Evolutionary conservation across 2,329 filamentous ascomycete genomes (phyloP).

Genomic region (Penicillium sp.): DNA sequence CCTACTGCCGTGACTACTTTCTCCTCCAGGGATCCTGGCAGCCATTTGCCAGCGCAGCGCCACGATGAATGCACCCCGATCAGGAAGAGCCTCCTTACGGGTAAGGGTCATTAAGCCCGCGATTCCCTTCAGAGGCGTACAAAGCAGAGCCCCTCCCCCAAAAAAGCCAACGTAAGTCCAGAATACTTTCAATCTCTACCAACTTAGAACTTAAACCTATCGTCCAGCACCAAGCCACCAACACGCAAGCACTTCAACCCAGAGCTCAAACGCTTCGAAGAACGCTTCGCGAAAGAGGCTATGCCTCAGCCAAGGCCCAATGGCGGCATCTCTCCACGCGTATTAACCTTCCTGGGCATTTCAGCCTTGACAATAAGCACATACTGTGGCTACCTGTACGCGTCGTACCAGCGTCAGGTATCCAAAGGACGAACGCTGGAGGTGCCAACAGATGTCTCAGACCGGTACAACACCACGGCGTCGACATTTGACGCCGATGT

Average conservation of each 20-base stretch:
- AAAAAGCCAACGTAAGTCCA: conserved; percentile 20
- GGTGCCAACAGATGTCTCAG: conserved; percentile 44
- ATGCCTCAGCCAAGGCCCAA: conserved; percentile 1
- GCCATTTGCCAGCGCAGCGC: not conserved
- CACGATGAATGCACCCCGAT: conserved; percentile 28
- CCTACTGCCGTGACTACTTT: not conserved
- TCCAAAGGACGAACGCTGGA: conserved; percentile 30
- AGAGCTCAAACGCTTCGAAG: conserved; percentile 23
- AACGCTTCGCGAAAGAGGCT: conserved; percentile 8
- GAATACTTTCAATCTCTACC: not conserved
- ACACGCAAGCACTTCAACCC: conserved; percentile 26
- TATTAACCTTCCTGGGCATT: conserved; percentile 39
- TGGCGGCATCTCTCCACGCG: conserved; percentile 24
- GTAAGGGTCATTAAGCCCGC: conserved; percentile 19
- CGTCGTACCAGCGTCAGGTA: conserved; percentile 41
- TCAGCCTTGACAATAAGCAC: conserved; percentile 41
- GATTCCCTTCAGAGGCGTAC: conserved; percentile 13
- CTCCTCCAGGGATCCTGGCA: not conserved
- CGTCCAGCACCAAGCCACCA: conserved; percentile 9
- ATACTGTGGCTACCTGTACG: conserved; percentile 46
- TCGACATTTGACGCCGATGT: conserved; percentile 47
- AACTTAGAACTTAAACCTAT: not conserved
- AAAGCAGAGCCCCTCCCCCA: conserved; percentile 18
- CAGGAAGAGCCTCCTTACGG: conserved; percentile 22
- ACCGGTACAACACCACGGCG: conserved; percentile 47